Evolutionary conservation across 2,329 filamentous ascomycete species (phyloP).

Genomic region (Pleoardoris graminearum): DNA sequence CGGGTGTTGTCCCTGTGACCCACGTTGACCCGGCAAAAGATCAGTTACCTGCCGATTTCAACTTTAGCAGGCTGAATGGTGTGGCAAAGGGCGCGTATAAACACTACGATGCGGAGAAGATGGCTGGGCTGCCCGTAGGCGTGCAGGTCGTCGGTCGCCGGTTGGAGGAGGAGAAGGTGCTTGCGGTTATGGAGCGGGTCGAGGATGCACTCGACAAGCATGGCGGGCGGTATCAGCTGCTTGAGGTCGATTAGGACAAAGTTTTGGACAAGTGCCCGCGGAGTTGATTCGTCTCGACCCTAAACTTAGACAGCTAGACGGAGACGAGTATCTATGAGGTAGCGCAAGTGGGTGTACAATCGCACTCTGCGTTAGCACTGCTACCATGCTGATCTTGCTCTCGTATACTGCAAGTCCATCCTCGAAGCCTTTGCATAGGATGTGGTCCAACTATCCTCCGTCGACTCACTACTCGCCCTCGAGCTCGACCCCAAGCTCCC

Average conservation of each 20-base stretch:
- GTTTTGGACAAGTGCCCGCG: not conserved
- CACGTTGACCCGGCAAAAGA: conserved; percentile 75
- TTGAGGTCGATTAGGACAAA: conserved; percentile 48
- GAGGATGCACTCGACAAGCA: conserved; percentile 70
- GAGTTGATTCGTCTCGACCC: too few relatives aligned
- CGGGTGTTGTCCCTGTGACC: conserved; percentile 81
- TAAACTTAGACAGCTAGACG: too few relatives aligned
- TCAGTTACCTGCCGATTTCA: conserved; percentile 64
- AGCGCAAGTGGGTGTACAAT: too few relatives aligned
- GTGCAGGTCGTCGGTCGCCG: conserved; percentile 81
- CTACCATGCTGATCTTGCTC: too few relatives aligned
- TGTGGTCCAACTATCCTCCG: too few relatives aligned
- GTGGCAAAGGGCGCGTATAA: conserved; percentile 83
- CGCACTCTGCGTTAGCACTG: too few relatives aligned
- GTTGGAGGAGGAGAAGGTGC: conserved; percentile 84
- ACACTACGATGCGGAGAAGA: conserved; percentile 77
- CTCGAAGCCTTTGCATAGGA: too few relatives aligned
- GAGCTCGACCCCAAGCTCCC: not conserved
- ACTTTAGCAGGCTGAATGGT: conserved; percentile 69
- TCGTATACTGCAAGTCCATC: too few relatives aligned
- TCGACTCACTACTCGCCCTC: too few relatives aligned
- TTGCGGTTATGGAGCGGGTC: conserved; percentile 77
- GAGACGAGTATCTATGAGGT: too few relatives aligned
- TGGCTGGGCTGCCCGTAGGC: conserved; percentile 86
- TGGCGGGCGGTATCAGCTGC: conserved; percentile 55